Conservation (phyloP, 306 rosid species). For the Vicia sativa region DNA sequence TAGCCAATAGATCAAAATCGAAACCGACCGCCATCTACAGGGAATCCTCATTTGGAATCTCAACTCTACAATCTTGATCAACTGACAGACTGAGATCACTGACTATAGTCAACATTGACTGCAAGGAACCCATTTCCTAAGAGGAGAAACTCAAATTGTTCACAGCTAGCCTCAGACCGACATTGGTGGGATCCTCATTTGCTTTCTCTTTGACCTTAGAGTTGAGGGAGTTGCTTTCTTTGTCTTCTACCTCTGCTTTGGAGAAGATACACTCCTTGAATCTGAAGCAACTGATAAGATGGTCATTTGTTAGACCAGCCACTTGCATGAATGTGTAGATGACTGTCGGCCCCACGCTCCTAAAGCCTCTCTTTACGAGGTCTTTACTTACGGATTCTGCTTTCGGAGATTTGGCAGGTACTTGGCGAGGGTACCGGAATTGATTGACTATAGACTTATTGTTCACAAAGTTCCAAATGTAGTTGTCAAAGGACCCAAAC, state of each 20-base stretch:
- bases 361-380: slow-evolving; percentile 69
- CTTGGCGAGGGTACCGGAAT: slow-evolving; percentile 66
- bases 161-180: slow-evolving; percentile 45
- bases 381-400: slow-evolving; percentile 78
- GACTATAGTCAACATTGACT: background rate
- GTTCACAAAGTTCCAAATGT: slow-evolving; percentile 74
- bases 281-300: slow-evolving; percentile 76
- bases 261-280: slow-evolving; percentile 58
- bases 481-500: slow-evolving; percentile 67
- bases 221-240: slow-evolving; percentile 44
- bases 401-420: slow-evolving; percentile 74
- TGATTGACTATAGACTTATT: slow-evolving; percentile 62
- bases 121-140: background rate
- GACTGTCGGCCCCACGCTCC: slow-evolving; percentile 76
- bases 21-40: background rate
- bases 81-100: background rate
- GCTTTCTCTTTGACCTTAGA: slow-evolving; percentile 44
- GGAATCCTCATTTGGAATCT: too few relatives aligned
- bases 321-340: slow-evolving; percentile 75
- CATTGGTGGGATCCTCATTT: slow-evolving; percentile 41
- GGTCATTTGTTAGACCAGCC: slow-evolving; percentile 76
- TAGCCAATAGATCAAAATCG: background rate
- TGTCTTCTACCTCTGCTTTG: slow-evolving; percentile 44
- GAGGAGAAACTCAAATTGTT: slow-evolving; percentile 47
- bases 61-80: background rate